A percentile compares a stretch with the other conserved stretches of the same genome.
phyloP scores from a whole-genome alignment of 805 yeast genomes.

The Saccharomyces jurei region DNA sequence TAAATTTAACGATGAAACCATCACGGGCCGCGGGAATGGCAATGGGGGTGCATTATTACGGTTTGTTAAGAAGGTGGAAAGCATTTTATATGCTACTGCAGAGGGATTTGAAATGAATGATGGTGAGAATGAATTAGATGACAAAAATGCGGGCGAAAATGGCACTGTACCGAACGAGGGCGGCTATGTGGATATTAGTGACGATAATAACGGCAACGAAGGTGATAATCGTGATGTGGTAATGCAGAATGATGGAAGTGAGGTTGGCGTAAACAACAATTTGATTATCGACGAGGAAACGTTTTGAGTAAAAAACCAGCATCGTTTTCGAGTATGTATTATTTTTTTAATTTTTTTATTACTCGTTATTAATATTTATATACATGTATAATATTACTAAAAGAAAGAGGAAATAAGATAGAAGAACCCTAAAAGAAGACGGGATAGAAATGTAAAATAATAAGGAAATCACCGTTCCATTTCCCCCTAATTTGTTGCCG shows the following conservation, averaged over 20 bases:
- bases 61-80: constrained; percentile 56
- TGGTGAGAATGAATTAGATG: constrained; percentile 14
- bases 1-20: constrained; percentile 7
- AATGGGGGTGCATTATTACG: constrained; percentile 31
- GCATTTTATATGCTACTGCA: constrained; percentile 69
- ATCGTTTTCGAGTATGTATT: neutral
- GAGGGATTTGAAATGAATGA: constrained; percentile 70
- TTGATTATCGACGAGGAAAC: constrained; percentile 31
- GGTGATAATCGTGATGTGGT: neutral
- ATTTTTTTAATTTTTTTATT: constrained; percentile 1
- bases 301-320: constrained; percentile 10
- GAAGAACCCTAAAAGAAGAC: neutral
- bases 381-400: neutral
- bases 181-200: neutral
- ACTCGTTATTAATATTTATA: constrained; percentile 1
- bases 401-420: neutral
- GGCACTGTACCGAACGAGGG: neutral
- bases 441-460: neutral
- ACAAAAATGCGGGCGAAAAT: neutral
- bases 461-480: neutral
- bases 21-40: constrained; percentile 14
- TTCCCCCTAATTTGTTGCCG: constrained; percentile 7
- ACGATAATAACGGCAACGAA: neutral
- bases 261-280: constrained; percentile 7
- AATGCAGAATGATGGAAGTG: neutral